Evolutionary conservation across 129 eudicot genomes (phyloP), one percentile per base, ranked within the genome.

Genomic region (Silybum marianum): DNA sequence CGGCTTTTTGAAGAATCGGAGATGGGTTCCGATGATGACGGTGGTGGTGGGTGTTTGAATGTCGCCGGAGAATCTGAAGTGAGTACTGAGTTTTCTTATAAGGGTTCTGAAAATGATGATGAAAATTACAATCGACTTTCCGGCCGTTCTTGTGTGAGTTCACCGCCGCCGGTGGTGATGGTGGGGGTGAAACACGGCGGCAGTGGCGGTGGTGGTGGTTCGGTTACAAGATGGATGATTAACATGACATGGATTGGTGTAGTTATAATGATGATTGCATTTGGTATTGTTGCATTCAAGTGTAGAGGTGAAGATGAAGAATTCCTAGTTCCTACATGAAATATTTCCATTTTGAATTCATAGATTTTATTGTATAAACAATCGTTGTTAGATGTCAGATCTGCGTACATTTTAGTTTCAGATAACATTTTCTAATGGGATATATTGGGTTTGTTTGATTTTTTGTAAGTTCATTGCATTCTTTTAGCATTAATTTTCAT

Each of bases 1-100:
- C 44, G 85, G 32, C 84, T 86, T 48, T 88, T 90, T 12, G 83
- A 76, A 51, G 88, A 69, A 24, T 65, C 69, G 4, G 78, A 78
- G 32, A 28, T 58, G 83, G 78, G 11, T 44, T 78, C 71, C 0
- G 78, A 67, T 14, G 67, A 63, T 2, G 63, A n/a, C n/a, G n/a
- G n/a, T n/a, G n/a, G 72, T n/a, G 85, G 46, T 21, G 30, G 30
- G 30, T 38, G 82, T 66, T 77, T 30, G 39, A 84, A 78, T 74
- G 9, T 75, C 72, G 82, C 65, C 66, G 76, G 65, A 40, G 84
- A 75, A 5, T 79, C 73, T 75, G 87, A 65, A 24, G 85, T 44
- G 8, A 76, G 77, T 28, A 76, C 70, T 0, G 76, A 30, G 80
- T 23, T 19, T 83, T 71, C 78, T 39, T 68, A 10, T 28, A 25